Base-by-base conservation (phyloP, 164 flowering plant genomes). In the Echeveria elegans region DNA sequence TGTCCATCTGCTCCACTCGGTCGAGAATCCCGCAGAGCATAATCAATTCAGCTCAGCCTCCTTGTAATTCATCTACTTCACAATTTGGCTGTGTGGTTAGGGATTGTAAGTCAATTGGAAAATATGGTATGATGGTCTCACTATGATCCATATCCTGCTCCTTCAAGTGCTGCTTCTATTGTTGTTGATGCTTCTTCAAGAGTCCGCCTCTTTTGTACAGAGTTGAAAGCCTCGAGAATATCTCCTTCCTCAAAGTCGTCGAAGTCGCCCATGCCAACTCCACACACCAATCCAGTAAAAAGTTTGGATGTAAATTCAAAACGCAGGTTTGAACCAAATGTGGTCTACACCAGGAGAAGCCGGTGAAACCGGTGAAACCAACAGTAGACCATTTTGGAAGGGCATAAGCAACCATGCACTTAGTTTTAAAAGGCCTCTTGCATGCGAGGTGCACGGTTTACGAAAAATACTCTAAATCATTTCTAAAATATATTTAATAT, bases 151-250 rank as follows among this genome's bases (percentile, higher is more conserved):
- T 71, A 70, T 36, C 96, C 87, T 6, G 74, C 86, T 53, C 75
- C 82, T 70, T 78, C 85, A 53, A 88, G 32, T 32, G 96, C 97
- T 61, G 92, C 92, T 72, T 87, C 74, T 78, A 93, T 81, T 18
- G 94, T 76, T 50, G 94, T 90, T 0, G 98, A 88, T 66, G 98
- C 98, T 76, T 93, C 98, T 78, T 93, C 98, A 50, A 93, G 94
- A 11, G 98, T 87, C 68, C 97, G 82, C 71, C 70, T 81, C 83
- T 87, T 93, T 77, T 87, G 81, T 67, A 83, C 82, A 9, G 84
- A 40, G 69, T 85, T 79, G 67, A 88, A 93, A 38, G 89, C 85
- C 76, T 90, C 90, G 23, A 93, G 10, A 48, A 53, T 68, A 70
- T 93, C 93, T 29, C 98, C 96, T 26, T 47, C 94, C 64, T 83